Percentiles rank a stretch among this genome's conserved stretches.
These are phyloP conservation scores for Tylopilus plumbeoviolaceoides DNA, from an alignment of 768 basidiomycete species.

Conservation along the genomic window DNA sequence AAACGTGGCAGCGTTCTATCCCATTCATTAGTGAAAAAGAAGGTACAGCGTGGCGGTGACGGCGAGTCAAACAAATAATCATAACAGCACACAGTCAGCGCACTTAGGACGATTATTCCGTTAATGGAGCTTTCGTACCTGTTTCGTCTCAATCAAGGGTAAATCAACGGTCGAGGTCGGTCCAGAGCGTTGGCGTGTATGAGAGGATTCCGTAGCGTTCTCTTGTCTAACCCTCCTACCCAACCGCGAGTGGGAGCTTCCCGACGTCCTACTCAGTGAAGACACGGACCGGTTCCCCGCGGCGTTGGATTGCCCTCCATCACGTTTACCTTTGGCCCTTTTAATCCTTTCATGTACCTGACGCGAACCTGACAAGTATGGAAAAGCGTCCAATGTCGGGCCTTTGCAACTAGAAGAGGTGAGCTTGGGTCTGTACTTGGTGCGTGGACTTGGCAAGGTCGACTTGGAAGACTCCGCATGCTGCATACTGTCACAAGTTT, in stretches of 20 bases:
- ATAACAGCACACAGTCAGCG: constrained; percentile 22
- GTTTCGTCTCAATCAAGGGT: constrained; percentile 27
- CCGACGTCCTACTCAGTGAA: constrained; percentile 2
- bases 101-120: constrained; percentile 17
- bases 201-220: neutral
- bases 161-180: constrained; percentile 19
- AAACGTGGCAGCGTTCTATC: constrained; percentile 23
- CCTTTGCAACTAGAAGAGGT: constrained; percentile 12
- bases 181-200: constrained; percentile 11
- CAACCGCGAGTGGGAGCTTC: constrained; percentile 1
- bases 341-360: constrained; percentile 7
- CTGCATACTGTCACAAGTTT: constrained; percentile 4
- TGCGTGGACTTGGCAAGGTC: constrained; percentile 25
- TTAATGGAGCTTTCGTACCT: constrained; percentile 29
- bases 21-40: constrained; percentile 6
- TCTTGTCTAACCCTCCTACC: neutral
- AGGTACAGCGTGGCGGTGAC: constrained; percentile 15
- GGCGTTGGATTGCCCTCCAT: constrained; percentile 2
- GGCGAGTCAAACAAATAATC: constrained; percentile 1
- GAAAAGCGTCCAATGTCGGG: constrained; percentile 14
- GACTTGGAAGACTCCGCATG: constrained; percentile 3
- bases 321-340: constrained; percentile 12
- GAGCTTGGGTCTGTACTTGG: constrained; percentile 26
- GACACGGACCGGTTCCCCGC: neutral
- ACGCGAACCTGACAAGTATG: constrained; percentile 17